Evolutionary conservation across 371 early-diverging fungal genomes (phyloP), one percentile per base, ranked within the genome.

Genomic region (Lichtheimia hyalospora): DNA sequence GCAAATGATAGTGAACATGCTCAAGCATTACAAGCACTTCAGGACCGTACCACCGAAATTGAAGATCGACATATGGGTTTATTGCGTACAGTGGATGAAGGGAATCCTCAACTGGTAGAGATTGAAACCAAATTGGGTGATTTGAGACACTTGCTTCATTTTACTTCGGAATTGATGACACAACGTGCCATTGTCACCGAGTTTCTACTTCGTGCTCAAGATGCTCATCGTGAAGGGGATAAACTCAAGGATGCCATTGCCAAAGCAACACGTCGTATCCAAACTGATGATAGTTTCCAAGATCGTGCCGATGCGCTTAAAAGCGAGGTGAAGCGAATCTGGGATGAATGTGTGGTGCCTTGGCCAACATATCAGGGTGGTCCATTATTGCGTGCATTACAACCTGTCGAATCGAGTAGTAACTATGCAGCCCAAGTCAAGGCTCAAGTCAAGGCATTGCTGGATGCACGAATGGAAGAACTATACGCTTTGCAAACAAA

Each of bases 101-200:
- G 75, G 0, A 50, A 54, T 2, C 53, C 50, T 13, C 71, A 70
- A 16, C 74, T 76, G 34, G 46, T 63, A 3, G 68, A 74, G 40
- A 43, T 77, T 28, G 60, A 66, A 14, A 53, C 63, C 2, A 73
- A 65, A 20, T 70, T 70, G 20, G 63, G 64, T 7, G 71, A 70
- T 25, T 44, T 77, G 1, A 57, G 63, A 18, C 62, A 58, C 1
- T 48, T 81, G 20, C 28, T 63, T 0, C 46, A 55, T 0, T 74
- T 77, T 25, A 69, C 74, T 1, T 61, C 74, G 5, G 73, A 77
- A 18, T 58, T 77, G 10, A 49, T 81, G 49, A 59, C 67, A 0
- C 81, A 81, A 41, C 69, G 78, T 4, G 60, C 69, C 2, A 64
- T 61, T 1, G 66, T 77, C 1, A 74, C 69, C 5, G 78, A 81